A percentile compares a stretch with the other conserved stretches of the same genome.
Evolutionary conservation across 1,139 yeast genomes (phyloP).

Genomic region (Zygoascus meyerae): DNA sequence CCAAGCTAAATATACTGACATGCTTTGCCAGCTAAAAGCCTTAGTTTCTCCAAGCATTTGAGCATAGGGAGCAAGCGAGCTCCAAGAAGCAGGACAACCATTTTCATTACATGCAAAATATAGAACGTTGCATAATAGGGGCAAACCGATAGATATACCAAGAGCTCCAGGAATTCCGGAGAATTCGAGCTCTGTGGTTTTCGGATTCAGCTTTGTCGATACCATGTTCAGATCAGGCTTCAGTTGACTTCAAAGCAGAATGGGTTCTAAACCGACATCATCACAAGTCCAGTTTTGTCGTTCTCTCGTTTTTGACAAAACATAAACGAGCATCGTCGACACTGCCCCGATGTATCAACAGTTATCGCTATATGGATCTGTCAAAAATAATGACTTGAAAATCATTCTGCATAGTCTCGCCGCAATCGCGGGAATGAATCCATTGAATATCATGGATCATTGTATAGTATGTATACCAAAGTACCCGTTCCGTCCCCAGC

Average conservation of each 20-base stretch:
- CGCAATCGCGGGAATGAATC: constrained; percentile 35
- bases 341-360: constrained; percentile 31
- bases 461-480: constrained; percentile 32
- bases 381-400: constrained; percentile 28
- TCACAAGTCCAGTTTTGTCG: background rate
- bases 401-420: constrained; percentile 32
- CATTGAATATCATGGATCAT: constrained; percentile 25
- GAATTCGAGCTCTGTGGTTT: constrained; percentile 66
- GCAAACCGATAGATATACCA: constrained; percentile 61
- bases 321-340: background rate
- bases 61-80: constrained; percentile 25
- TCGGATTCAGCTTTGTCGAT: constrained; percentile 52
- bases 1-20: constrained; percentile 73
- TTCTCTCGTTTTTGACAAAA: constrained; percentile 1
- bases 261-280: too few relatives aligned
- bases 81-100: constrained; percentile 32
- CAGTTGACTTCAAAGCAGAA: too few relatives aligned
- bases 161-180: constrained; percentile 71
- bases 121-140: constrained; percentile 53
- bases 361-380: constrained; percentile 30
- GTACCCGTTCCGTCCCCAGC: constrained; percentile 28
- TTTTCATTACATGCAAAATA: constrained; percentile 42
- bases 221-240: background rate
- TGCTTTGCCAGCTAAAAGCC: constrained; percentile 37
- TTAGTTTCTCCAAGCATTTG: constrained; percentile 27